Percentiles rank a stretch among this genome's conserved stretches.
These are phyloP conservation scores for Boehmeria nivea DNA, from an alignment of 306 rosid genomes.

Conservation along the genomic window DNA sequence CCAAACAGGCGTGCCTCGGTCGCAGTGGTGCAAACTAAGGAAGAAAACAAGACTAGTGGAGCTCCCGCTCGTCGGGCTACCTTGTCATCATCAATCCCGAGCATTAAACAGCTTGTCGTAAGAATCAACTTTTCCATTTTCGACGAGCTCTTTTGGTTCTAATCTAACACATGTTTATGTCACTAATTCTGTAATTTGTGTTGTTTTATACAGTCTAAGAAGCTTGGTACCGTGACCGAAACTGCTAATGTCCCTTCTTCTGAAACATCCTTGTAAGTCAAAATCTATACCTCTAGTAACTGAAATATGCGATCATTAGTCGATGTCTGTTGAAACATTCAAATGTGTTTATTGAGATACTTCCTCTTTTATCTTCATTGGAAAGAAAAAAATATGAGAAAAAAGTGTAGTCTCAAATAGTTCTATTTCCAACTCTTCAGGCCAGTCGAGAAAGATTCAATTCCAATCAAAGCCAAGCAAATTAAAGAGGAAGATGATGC, in stretches of 20 bases:
- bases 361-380: neutral
- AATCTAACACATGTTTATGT: no score
- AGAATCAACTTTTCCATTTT: neutral
- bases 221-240: constrained; percentile 32
- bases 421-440: constrained; percentile 47
- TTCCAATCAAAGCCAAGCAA: constrained; percentile 32
- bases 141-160: no score
- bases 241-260: constrained; percentile 33
- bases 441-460: constrained; percentile 42
- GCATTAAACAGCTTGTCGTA: constrained; percentile 43
- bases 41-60: constrained; percentile 32
- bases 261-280: constrained; percentile 51
- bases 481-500: constrained; percentile 66
- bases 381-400: no score
- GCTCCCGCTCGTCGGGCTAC: constrained; percentile 34
- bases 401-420: no score
- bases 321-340: neutral
- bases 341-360: neutral
- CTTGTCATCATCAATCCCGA: constrained; percentile 38
- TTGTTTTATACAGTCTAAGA: constrained; percentile 41
- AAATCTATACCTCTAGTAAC: neutral
- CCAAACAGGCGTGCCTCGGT: constrained; percentile 39
- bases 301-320: neutral
- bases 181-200: constrained; percentile 12
- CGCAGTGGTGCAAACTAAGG: constrained; percentile 40